A percentile compares a stretch with the other conserved stretches of the same genome.
Conservation (phyloP, 257 asterid genomes). For the Nicotiana knightiana region DNA sequence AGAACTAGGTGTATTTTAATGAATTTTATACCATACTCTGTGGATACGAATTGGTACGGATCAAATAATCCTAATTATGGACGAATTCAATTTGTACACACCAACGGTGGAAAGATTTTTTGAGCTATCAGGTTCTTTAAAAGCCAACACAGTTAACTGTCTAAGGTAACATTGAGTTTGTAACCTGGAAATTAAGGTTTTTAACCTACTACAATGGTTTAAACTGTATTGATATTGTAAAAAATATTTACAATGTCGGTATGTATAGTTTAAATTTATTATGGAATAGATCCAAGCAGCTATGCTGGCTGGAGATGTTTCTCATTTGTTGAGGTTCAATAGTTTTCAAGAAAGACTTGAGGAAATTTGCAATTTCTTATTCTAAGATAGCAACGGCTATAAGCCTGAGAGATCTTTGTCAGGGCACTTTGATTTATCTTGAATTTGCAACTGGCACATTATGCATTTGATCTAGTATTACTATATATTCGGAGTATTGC, state of each 20-base stretch:
- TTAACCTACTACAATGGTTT: not conserved
- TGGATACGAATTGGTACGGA: not conserved
- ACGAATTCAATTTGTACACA: not conserved
- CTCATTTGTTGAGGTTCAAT: not conserved
- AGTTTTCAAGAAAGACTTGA: not conserved
- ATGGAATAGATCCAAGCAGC: not conserved
- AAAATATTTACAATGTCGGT: not conserved
- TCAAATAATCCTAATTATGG: not conserved
- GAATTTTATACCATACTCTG: not conserved
- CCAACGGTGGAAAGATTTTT: not conserved
- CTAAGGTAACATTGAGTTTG: not conserved
- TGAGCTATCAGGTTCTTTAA: not conserved
- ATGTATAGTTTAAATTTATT: not conserved
- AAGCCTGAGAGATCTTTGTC: not conserved
- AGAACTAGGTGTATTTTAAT: not conserved
- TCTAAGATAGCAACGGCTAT: not conserved
- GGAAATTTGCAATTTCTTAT: not conserved
- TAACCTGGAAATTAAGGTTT: not conserved
- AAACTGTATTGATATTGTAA: not conserved
- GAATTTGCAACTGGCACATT: not conserved
- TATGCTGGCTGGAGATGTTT: not conserved
- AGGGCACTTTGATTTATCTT: not conserved
- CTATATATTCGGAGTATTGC: not conserved
- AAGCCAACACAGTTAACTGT: not conserved
- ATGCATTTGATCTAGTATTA: not conserved